Evolutionary conservation across 768 basidiomycete genomes (phyloP), one percentile per base, ranked within the genome.

Genomic region (Kwoniella heveanensis): DNA sequence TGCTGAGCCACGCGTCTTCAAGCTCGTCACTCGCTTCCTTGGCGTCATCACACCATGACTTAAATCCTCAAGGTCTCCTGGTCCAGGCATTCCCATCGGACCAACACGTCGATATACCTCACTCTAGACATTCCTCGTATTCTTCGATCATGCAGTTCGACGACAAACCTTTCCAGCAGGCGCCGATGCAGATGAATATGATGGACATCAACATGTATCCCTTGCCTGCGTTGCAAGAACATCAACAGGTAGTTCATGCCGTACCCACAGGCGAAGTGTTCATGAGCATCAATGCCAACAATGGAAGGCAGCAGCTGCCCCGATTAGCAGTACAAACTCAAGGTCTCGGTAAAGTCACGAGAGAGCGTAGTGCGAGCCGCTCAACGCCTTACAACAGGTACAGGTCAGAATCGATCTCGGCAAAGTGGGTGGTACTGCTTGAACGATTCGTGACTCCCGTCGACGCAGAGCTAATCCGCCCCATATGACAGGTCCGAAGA

Each of bases 271-370:
- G 26, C 4, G 54, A 66, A 17, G 47, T 58, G 6, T 58, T 58
- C 21, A 44, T 17, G 15, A 44, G 19, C 39, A 44, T 44, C 4
- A 19, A 3, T 19, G 39, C 39, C 39, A 7, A 44, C 19, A 9
- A 8, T 3, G 17, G 39, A 8, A 49, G 25, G 26, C 57, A 66
- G 51, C 55, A 55, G 37, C n/a, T 54, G 30, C 66, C 68, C 5
- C 62, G 66, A 49, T 39, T 69, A 5, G 68, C 68, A 15, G 55
- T 68, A 1, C 58, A 66, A 21, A 70, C 69, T 13, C 66, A 70
- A 21, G 59, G 60, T 26, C 32, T 69, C 1, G 71, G 71, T 29
- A 53, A 66, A 25, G 49, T 56, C 21, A 53, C 47, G 1, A 37
- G 71, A 29, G 29, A 58, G 15, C 19, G 69, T 25, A 69, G 69